Percentiles rank a stretch among this genome's conserved stretches.
These are phyloP conservation scores for Eremothecium coryli DNA, from an alignment of 1,139 yeast genomes.

Conservation along the genomic window DNA sequence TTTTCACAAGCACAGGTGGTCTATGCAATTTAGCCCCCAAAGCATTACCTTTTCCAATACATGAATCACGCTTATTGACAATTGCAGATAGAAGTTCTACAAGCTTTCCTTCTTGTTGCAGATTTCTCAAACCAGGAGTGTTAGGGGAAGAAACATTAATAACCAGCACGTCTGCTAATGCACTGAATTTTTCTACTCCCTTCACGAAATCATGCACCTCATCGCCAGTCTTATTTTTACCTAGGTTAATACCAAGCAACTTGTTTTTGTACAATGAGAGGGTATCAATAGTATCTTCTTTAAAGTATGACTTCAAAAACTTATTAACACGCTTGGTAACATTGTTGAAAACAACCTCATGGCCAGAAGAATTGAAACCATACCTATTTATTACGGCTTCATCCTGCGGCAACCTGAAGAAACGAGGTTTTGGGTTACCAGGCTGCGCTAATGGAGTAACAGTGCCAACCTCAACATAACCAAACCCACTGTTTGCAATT, in stretches of 20 bases:
- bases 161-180: conserved; percentile 79
- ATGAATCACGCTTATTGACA: conserved; percentile 46
- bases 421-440: conserved; percentile 86
- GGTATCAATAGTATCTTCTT: conserved; percentile 27
- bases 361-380: conserved; percentile 92
- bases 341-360: conserved; percentile 57
- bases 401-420: conserved; percentile 76
- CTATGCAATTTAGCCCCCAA: conserved; percentile 22
- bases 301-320: conserved; percentile 27
- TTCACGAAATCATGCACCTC: conserved; percentile 76
- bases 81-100: conserved; percentile 58
- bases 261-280: conserved; percentile 58
- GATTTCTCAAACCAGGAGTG: conserved; percentile 86
- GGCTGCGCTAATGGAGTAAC: conserved; percentile 90
- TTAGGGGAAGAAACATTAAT: conserved; percentile 94
- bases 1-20: conserved; percentile 79
- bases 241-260: conserved; percentile 73
- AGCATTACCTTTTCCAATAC: conserved; percentile 35
- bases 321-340: conserved; percentile 52
- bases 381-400: conserved; percentile 88
- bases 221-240: conserved; percentile 87
- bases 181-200: conserved; percentile 76
- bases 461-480: conserved; percentile 88
- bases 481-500: conserved; percentile 67
- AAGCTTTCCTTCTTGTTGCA: conserved; percentile 70